Conservation (phyloP, 2,329 filamentous ascomycete species). For the Microdochium bolleyi region DNA sequence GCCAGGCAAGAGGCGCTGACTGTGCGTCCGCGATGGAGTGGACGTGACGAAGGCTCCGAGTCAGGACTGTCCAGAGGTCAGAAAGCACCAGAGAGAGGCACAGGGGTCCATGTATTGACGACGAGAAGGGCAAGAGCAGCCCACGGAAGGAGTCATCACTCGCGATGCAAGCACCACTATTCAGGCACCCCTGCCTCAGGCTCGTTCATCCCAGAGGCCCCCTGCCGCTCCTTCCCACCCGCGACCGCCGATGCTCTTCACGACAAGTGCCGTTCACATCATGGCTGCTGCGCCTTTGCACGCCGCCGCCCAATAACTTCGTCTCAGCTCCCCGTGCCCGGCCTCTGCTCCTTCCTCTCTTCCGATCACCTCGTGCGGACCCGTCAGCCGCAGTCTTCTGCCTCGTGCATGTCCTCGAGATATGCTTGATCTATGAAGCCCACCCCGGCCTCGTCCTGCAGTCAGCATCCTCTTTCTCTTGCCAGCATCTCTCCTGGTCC, state of each 20-base stretch:
- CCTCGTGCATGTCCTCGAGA: not conserved
- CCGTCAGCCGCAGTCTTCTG: not conserved
- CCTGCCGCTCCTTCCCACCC: not conserved
- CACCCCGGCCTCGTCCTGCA: not conserved
- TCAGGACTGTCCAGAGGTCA: too few relatives aligned
- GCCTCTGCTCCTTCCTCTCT: not conserved
- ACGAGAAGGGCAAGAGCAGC: not conserved
- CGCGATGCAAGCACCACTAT: too few relatives aligned
- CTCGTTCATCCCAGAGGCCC: not conserved
- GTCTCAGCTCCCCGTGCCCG: not conserved
- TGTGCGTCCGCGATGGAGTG: not conserved
- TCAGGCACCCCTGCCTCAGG: not conserved
- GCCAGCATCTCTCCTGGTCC: not conserved
- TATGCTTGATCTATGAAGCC: not conserved
- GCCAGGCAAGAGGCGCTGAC: not conserved
- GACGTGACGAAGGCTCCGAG: not conserved
- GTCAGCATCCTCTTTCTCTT: not conserved
- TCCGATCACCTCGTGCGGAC: not conserved
- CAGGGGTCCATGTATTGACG: not conserved
- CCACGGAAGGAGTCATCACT: not conserved
- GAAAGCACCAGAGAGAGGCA: too few relatives aligned
- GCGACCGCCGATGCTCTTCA: not conserved
- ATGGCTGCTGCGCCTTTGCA: not conserved
- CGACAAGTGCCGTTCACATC: not conserved
- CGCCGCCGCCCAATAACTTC: not conserved